Percentiles rank a stretch among this genome's conserved stretches.
These are phyloP conservation scores for Euphorbia schlechtendalii DNA, from an alignment of 441 rosid species.

Conservation along the genomic window DNA sequence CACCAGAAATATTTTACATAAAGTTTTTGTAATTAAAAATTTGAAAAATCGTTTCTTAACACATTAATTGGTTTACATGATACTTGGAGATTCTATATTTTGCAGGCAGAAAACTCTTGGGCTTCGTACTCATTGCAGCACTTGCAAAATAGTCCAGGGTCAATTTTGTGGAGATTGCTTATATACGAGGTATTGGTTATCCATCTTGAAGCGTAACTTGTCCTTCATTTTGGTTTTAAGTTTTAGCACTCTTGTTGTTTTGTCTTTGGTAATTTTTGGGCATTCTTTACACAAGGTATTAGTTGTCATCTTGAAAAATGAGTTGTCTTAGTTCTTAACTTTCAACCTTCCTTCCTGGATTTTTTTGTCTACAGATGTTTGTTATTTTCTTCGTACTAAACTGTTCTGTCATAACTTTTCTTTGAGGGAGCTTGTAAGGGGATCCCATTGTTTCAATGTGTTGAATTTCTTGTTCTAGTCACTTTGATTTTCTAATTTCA, in stretches of 20 bases:
- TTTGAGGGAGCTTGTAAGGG: not conserved
- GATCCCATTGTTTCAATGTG: not conserved
- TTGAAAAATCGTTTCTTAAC: not conserved
- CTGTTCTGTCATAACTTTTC: not conserved
- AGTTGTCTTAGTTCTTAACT: not conserved
- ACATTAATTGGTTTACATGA: not conserved
- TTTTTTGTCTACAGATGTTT: not conserved
- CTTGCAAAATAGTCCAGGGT: slow-evolving; percentile 65
- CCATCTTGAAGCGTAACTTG: not conserved
- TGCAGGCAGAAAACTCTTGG: slow-evolving; percentile 83
- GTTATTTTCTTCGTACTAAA: not conserved
- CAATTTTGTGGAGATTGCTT: slow-evolving; percentile 92
- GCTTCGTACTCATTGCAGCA: slow-evolving; percentile 49
- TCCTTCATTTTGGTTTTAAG: not conserved
- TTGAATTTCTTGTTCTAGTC: not conserved
- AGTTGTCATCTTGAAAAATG: not conserved
- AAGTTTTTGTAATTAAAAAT: too few species aligned
- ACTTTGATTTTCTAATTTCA: not conserved
- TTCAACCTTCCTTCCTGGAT: not conserved
- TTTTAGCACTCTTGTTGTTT: not conserved
- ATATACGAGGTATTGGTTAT: slow-evolving; percentile 51
- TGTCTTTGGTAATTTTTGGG: slow-evolving; percentile 51
- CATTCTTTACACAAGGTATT: slow-evolving; percentile 75
- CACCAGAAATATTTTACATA: too few species aligned
- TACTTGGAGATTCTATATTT: slow-evolving; percentile 12